Evolutionary conservation across 1,284 basidiomycete species (phyloP), one percentile per base, ranked within the genome.

Genomic region (Rhodotorula sp.): DNA sequence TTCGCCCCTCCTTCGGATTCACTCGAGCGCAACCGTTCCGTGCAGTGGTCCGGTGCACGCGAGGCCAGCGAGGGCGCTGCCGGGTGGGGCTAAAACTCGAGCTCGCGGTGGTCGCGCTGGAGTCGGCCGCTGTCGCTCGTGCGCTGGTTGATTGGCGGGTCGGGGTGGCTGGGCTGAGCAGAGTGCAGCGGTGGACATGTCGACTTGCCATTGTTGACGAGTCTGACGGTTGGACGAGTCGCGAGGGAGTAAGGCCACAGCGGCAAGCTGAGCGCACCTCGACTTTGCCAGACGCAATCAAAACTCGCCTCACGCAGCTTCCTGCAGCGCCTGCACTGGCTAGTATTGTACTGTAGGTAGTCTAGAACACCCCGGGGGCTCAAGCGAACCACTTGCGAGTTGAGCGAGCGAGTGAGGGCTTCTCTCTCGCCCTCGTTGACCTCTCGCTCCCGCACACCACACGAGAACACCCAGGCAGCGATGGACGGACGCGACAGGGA

Each of bases 191-290:
- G 18, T 30, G 4, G 16, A 30, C 9, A 1, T 13, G 4, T 48
- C 18, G 53, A 54, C 61, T 55, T 55, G 53, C 61, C 61, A 62
- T 62, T 46, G 60, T 55, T 55, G 61, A 47, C 52, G 61, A 55
- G 60, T 55, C 44, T 50, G 60, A 24, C 26, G 22, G 51, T 11
- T 44, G 51, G 56, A 47, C 30, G 60, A 61, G 60, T 53, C 60
- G 60, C 60, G 44, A 31, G 30, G 51, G 40, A n/a, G 28, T 16
- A 20, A 37, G 37, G 34, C 34, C 2, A 18, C 2, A 2, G 11
- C 30, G 48, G 30, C 58, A 20, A 31, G 47, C 18, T 28, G 28
- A n/a, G 51, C n/a, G 20, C 10, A 44, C 40, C 40, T 44, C 40
- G 40, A 44, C 40, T 44, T 26, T 16, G 24, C 34, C 16, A 28